A percentile compares a stretch with the other conserved stretches of the same genome.
phyloP scores from a whole-genome alignment of 2,329 filamentous ascomycete species.

The Trichoderma asperellum region DNA sequence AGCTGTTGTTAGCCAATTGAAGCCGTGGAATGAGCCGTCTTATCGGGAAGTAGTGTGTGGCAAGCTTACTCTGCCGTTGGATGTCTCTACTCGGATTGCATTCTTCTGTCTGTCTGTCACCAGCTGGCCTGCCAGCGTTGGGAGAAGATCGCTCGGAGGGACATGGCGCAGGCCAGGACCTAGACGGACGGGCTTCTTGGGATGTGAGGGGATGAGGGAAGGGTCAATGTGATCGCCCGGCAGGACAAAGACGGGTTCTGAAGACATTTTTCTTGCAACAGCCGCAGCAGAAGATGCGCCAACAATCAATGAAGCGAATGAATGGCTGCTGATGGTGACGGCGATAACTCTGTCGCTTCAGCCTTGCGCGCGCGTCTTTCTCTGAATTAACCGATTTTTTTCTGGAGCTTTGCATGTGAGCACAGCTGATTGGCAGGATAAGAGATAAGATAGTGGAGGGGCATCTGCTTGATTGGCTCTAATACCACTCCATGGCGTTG shows the following conservation, averaged over 20 bases:
- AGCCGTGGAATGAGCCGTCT: not conserved
- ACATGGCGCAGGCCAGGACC: constrained; percentile 84
- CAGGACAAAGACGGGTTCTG: constrained; percentile 68
- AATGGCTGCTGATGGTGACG: not conserved
- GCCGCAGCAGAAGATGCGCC: not conserved
- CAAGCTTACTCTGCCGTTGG: constrained; percentile 65
- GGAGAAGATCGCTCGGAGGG: constrained; percentile 72
- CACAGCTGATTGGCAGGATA: constrained; percentile 15
- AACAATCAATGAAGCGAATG: not conserved
- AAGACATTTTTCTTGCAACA: constrained; percentile 51
- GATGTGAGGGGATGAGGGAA: constrained; percentile 67
- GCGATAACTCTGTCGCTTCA: not conserved
- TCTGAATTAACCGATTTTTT: constrained; percentile 1
- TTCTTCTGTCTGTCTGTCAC: constrained; percentile 73
- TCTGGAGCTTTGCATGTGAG: not conserved
- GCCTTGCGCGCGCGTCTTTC: constrained; percentile 11
- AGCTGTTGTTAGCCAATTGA: constrained; percentile 35
- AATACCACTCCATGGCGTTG: constrained; percentile 10
- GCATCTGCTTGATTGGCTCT: constrained; percentile 15
- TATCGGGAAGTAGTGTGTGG: constrained; percentile 28
- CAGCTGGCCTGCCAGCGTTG: constrained; percentile 69
- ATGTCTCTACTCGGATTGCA: constrained; percentile 75
- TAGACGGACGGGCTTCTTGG: constrained; percentile 73
- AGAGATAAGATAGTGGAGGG: constrained; percentile 18
- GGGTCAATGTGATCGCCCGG: constrained; percentile 78